Conservation (phyloP, 1,139 yeast species). For the Eremothecium gossypii region DNA sequence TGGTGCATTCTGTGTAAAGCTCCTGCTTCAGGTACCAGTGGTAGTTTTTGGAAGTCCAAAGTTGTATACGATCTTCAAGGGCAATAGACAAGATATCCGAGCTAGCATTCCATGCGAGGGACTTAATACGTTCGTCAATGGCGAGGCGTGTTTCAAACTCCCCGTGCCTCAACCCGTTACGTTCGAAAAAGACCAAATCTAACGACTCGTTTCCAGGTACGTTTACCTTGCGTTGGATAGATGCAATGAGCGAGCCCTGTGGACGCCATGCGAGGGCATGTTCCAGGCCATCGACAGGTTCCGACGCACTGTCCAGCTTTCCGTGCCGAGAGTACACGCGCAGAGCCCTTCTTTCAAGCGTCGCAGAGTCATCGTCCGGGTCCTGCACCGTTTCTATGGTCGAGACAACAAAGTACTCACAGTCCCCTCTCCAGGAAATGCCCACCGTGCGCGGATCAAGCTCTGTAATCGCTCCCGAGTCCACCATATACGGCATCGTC, state of each 20-base stretch:
- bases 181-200: constrained; percentile 71
- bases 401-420: constrained; percentile 68
- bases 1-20: constrained; percentile 36
- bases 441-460: constrained; percentile 40
- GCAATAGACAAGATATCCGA: constrained; percentile 72
- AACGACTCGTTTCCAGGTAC: constrained; percentile 31
- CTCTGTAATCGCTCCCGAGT: constrained; percentile 52
- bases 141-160: constrained; percentile 67
- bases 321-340: constrained; percentile 80
- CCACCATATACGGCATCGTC: constrained; percentile 71
- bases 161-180: constrained; percentile 89
- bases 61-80: constrained; percentile 51
- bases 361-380: constrained; percentile 30
- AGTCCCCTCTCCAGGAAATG: constrained; percentile 93
- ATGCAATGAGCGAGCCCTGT: constrained; percentile 78
- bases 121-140: constrained; percentile 38
- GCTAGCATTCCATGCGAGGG: constrained; percentile 71
- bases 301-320: constrained; percentile 71
- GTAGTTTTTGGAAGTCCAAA: constrained; percentile 90
- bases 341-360: constrained; percentile 58
- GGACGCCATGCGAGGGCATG: constrained; percentile 79
- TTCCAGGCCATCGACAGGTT: constrained; percentile 80
- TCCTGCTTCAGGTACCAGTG: constrained; percentile 94
- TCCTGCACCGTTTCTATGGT: constrained; percentile 42
- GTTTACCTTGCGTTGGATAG: constrained; percentile 50